phyloP scores from a whole-genome alignment of 345 rosid genomes.

The Salix caprea region DNA sequence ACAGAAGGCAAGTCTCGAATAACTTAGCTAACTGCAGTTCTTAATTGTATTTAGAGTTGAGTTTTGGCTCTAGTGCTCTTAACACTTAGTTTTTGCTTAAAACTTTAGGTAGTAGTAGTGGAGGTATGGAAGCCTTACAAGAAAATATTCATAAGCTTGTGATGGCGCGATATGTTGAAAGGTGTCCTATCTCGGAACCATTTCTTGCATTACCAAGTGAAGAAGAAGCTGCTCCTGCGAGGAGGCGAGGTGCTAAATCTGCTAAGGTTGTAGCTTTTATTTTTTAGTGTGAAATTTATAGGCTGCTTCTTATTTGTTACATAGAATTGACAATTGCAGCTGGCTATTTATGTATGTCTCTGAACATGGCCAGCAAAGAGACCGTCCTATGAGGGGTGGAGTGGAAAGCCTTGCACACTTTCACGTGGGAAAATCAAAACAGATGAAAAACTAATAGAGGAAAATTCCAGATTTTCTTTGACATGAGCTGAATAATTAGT shows the following conservation, averaged over 20 bases:
- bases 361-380: neutral
- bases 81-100: neutral
- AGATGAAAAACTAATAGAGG: neutral
- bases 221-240: slow-evolving; percentile 39
- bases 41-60: neutral
- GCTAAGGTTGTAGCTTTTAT: slow-evolving; percentile 52
- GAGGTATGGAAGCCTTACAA: slow-evolving; percentile 35
- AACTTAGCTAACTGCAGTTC: too few relatives aligned
- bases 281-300: slow-evolving; percentile 8
- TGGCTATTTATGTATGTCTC: neutral
- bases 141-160: slow-evolving; percentile 50
- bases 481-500: neutral
- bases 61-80: neutral
- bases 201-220: slow-evolving; percentile 46
- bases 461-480: neutral
- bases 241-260: slow-evolving; percentile 55
- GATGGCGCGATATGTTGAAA: slow-evolving; percentile 64
- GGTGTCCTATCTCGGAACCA: slow-evolving; percentile 75
- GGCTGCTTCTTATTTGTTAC: neutral
- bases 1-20: slow-evolving; percentile 39
- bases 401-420: neutral
- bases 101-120: slow-evolving; percentile 22
- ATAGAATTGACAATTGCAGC: neutral
- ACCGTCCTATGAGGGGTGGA: neutral
- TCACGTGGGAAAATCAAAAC: neutral